Evolutionary conservation across 352 stramenopile genomes (phyloP).

Genomic region (Pythium pyrilobum): DNA sequence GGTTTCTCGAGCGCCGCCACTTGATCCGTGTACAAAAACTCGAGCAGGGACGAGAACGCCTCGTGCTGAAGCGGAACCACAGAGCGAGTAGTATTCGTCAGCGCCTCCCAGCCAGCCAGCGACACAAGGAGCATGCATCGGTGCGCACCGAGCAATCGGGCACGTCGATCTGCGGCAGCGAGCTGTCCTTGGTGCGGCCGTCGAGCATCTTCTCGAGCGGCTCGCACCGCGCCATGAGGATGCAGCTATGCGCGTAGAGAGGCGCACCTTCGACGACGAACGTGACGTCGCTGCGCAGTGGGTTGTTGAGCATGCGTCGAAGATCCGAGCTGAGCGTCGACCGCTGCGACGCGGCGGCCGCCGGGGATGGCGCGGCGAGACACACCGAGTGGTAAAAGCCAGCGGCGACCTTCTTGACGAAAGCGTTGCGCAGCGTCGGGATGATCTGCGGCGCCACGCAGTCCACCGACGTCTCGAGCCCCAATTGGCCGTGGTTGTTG

Average conservation of each 20-base stretch:
- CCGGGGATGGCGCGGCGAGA: conserved; percentile 22
- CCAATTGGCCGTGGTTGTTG: conserved; percentile 93
- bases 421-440: conserved; percentile 43
- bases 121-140: not conserved
- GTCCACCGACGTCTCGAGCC: conserved; percentile 65
- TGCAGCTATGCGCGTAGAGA: conserved; percentile 79
- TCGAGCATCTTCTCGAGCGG: conserved; percentile 90
- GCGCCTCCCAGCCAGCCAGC: not conserved
- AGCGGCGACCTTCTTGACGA: conserved; percentile 72
- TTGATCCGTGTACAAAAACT: conserved; percentile 89
- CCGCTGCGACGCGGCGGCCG: not conserved
- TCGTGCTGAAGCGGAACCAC: conserved; percentile 40
- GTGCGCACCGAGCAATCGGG: conserved; percentile 62
- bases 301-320: conserved; percentile 81
- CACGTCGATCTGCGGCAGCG: conserved; percentile 57
- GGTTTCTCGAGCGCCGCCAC: conserved; percentile 33
- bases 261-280: conserved; percentile 73
- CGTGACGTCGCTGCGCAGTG: conserved; percentile 67
- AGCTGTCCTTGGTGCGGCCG: conserved; percentile 79
- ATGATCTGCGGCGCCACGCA: conserved; percentile 74
- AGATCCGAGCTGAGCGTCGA: conserved; percentile 67
- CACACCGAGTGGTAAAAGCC: conserved; percentile 92
- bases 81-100: not conserved
- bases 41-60: conserved; percentile 77
- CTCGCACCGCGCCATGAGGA: conserved; percentile 86